Evolutionary conservation across 148 eudicot species (phyloP).

Genomic region (Pharnaceum exiguum): DNA sequence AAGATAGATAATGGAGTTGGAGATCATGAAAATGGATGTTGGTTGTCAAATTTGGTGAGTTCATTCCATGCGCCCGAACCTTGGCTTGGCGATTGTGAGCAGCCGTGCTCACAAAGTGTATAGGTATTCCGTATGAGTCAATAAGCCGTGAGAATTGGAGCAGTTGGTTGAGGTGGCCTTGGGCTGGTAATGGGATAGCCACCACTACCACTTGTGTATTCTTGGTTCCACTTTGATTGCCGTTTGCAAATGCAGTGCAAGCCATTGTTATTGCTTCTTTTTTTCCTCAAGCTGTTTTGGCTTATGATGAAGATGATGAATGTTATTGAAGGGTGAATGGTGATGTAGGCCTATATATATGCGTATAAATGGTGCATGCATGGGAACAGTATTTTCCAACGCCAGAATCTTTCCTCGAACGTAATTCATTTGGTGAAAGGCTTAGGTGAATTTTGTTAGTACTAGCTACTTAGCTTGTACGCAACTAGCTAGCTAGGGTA

Average conservation of each 20-base stretch:
- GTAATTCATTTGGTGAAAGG: too few species aligned
- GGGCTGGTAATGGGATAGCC: slow-evolving; percentile 58
- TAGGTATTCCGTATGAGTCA: slow-evolving; percentile 35
- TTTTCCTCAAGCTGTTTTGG: too few species aligned
- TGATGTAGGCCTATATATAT: too few species aligned
- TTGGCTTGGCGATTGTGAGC: slow-evolving; percentile 44
- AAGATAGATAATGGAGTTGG: slow-evolving; percentile 23
- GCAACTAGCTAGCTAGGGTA: too few species aligned
- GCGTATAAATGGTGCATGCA: too few species aligned
- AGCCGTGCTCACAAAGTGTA: slow-evolving; percentile 45
- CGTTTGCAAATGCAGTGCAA: background rate
- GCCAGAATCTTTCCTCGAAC: too few species aligned
- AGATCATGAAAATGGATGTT: slow-evolving; percentile 51
- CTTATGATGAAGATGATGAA: too few species aligned
- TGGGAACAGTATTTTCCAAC: too few species aligned
- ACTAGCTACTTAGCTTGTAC: too few species aligned
- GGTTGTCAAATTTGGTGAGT: slow-evolving; percentile 4
- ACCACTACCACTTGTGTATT: slow-evolving; percentile 23
- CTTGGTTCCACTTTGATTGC: slow-evolving; percentile 34
- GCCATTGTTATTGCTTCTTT: too few species aligned
- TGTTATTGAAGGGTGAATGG: too few species aligned
- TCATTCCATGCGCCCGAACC: slow-evolving; percentile 33
- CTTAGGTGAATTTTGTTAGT: too few species aligned
- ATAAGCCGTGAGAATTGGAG: slow-evolving; percentile 59
- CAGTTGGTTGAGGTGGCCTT: slow-evolving; percentile 77